Evolutionary conservation across 2,329 filamentous ascomycete species (phyloP).

Genomic region (Cladophialophora bantiana): DNA sequence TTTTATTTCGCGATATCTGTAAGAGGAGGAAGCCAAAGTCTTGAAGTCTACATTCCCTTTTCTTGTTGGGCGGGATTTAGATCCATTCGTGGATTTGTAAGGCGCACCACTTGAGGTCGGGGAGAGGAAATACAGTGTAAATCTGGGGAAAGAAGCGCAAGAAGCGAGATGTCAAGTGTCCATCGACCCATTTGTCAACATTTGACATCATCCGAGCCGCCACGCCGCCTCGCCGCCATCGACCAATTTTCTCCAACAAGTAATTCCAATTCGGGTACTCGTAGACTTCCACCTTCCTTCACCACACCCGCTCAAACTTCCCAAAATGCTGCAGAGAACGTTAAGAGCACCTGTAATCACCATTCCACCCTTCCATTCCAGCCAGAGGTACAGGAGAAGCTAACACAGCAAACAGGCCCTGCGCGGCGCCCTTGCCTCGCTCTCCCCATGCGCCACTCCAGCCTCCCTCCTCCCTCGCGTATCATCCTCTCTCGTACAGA

Average conservation of each 20-base stretch:
- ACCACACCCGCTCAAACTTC: background rate
- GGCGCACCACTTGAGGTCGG: background rate
- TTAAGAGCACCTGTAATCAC: conserved; percentile 29
- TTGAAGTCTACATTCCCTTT: background rate
- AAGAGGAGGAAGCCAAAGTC: background rate
- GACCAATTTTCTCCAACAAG: conserved; percentile 29
- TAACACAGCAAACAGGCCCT: conserved; percentile 32
- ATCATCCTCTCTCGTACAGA: conserved; percentile 34
- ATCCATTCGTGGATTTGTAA: conserved; percentile 1
- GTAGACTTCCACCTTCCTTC: background rate
- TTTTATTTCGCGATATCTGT: background rate
- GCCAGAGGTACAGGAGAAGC: background rate
- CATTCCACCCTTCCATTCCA: background rate
- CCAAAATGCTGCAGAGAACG: conserved; percentile 28
- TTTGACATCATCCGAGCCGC: conserved; percentile 31
- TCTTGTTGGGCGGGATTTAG: background rate
- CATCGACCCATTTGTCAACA: conserved; percentile 32
- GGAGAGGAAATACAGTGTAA: conserved; percentile 9
- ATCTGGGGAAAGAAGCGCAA: conserved; percentile 4
- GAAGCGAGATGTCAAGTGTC: background rate
- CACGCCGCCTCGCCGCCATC: too few relatives aligned
- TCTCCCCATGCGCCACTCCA: conserved; percentile 39
- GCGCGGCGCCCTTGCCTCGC: conserved; percentile 34
- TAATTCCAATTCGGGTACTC: background rate
- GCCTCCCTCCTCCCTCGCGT: conserved; percentile 45